phyloP scores from a whole-genome alignment of 805 yeast genomes.

The Suhomyces canberraensis region DNA sequence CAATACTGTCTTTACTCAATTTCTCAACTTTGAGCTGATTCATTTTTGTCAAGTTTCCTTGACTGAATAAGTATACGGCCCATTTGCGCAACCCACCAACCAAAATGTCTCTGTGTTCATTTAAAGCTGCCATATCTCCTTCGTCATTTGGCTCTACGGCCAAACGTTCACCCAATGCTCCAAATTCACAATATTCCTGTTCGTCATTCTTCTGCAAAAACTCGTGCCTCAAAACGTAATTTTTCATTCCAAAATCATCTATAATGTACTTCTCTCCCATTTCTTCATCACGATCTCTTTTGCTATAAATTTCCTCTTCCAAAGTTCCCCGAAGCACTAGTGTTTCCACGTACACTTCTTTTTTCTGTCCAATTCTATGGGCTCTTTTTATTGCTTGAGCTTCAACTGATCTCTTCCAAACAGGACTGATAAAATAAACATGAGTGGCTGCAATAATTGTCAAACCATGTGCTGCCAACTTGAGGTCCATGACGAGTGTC shows the following conservation, averaged over 20 bases:
- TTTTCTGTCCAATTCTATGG: conserved; percentile 68
- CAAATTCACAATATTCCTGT: conserved; percentile 35
- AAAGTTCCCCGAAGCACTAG: conserved; percentile 58
- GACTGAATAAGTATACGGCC: conserved; percentile 28
- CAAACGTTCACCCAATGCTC: no score
- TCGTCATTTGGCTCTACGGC: no score
- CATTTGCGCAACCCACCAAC: conserved; percentile 18
- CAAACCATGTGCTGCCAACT: conserved; percentile 66
- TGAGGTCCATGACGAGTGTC: conserved; percentile 62
- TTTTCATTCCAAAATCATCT: conserved; percentile 58
- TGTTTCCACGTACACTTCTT: conserved; percentile 68
- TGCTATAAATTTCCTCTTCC: conserved; percentile 63
- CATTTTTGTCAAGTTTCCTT: conserved; percentile 27
- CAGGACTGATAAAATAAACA: conserved; percentile 69
- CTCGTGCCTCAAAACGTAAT: conserved; percentile 48
- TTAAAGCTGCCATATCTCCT: no score
- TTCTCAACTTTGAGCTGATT: conserved; percentile 21
- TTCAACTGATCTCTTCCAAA: conserved; percentile 66
- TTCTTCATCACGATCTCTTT: conserved; percentile 16
- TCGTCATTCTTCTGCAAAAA: conserved; percentile 37
- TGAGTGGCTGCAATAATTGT: conserved; percentile 66
- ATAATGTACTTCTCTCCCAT: conserved; percentile 39
- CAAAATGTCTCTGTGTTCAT: conserved; percentile 23
- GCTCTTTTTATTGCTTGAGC: conserved; percentile 79
- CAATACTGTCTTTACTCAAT: conserved; percentile 13